These are phyloP conservation scores for Metarhizium sp. DNA, from an alignment of 2,329 filamentous ascomycete genomes.

Conservation along the genomic window DNA sequence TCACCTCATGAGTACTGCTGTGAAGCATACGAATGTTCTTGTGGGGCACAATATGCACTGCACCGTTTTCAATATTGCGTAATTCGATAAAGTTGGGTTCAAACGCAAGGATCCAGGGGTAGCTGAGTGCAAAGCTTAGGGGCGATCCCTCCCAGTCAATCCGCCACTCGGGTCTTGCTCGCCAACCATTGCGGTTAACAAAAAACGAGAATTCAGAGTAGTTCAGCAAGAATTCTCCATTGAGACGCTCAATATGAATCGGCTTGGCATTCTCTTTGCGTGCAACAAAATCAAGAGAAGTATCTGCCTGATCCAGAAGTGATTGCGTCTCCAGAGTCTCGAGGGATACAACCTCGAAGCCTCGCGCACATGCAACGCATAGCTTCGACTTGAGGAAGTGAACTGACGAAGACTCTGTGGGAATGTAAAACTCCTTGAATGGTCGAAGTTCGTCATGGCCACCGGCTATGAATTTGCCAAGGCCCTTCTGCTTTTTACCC, in stretches of 20 bases:
- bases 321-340: conserved; percentile 98
- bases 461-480: conserved; percentile 88
- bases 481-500: conserved; percentile 90
- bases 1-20: conserved; percentile 91
- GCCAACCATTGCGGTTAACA: conserved; percentile 97
- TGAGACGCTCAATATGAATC: conserved; percentile 94
- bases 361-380: conserved; percentile 89
- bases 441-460: conserved; percentile 93
- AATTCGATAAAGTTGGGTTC: conserved; percentile 97
- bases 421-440: conserved; percentile 98
- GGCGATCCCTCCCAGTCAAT: conserved; percentile 97
- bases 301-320: conserved; percentile 92
- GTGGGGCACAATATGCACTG: conserved; percentile 91
- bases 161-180: conserved; percentile 89
- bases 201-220: conserved; percentile 99
- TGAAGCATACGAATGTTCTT: conserved; percentile 98
- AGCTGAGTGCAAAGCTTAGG: conserved; percentile 85
- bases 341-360: conserved; percentile 93
- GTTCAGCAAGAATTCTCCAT: conserved; percentile 93
- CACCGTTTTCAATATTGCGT: conserved; percentile 86
- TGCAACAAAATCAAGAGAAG: conserved; percentile 92
- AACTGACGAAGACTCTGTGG: conserved; percentile 94
- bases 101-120: conserved; percentile 94
- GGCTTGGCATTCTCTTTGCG: conserved; percentile 88
- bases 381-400: conserved; percentile 96